Base-by-base conservation (phyloP, 441 rosid species). In the Bruguiera hainesii region DNA sequence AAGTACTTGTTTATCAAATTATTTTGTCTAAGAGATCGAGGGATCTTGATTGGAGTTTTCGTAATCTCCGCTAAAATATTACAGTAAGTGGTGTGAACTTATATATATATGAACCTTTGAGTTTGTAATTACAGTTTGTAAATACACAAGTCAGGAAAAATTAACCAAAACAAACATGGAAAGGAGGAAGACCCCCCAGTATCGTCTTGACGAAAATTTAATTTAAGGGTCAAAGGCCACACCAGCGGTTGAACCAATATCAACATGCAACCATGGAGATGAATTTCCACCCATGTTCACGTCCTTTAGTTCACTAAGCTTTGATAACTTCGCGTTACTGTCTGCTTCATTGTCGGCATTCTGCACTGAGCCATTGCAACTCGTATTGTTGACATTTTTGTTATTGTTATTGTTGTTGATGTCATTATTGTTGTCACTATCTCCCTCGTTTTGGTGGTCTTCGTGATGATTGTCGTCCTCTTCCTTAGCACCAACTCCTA, bases 201-300 rank as follows among this genome's bases (percentile, higher is more conserved):
- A 7, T 20, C 2, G 35, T 48, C 16, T 49, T 55, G 37, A 28
- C 49, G 62, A 66, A 58, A 70, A 21, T 6, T n/a, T 16, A 61
- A 23, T 63, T 63, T 63, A 77, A 9, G 46, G 79, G 75, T 80
- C 81, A 66, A 71, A 66, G 23, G 68, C 72, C 71, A 74, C 76
- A 60, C 67, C 73, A 56, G 84, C 68, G 3, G 83, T 68, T 71
- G 85, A 71, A 58, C 93, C 88, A 77, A 86, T 82, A 55, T 96
- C 96, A 56, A 91, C 87, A 80, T 89, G 94, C 82, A 91, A 79
- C 97, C 96, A 89, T 35, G 85, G 87, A 29, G 90, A 84, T 60
- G 94, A 84, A 72, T 77, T 68, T 58, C 83, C 94, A 56, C 63
- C 82, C 61, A 49, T 63, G 51, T 66, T 80, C 71, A 77, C 79